These are phyloP conservation scores for Phascolomyces articulosus DNA, from an alignment of 371 early-diverging fungal species.

Conservation along the genomic window DNA sequence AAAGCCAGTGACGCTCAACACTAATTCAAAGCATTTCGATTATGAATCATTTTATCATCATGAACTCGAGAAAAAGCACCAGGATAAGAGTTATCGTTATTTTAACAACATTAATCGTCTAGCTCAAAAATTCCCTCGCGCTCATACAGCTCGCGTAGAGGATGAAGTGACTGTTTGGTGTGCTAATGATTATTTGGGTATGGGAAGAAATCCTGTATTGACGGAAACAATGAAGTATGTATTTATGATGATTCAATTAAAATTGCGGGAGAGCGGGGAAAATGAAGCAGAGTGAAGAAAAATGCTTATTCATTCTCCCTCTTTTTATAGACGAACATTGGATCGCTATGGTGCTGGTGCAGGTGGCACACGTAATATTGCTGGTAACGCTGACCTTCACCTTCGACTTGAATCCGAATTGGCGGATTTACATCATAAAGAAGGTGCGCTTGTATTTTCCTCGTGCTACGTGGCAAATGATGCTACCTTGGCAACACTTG, in stretches of 20 bases:
- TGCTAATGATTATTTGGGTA: constrained; percentile 98
- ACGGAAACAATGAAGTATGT: constrained; percentile 88
- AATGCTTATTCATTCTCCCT: not conserved
- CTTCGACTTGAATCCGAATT: constrained; percentile 91
- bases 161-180: constrained; percentile 98
- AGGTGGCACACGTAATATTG: constrained; percentile 99
- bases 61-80: constrained; percentile 93
- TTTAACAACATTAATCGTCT: constrained; percentile 99
- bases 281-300: too few species aligned
- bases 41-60: constrained; percentile 85
- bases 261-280: too few species aligned
- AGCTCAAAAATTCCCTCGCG: constrained; percentile 89
- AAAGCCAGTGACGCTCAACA: constrained; percentile 43
- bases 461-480: constrained; percentile 99
- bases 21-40: constrained; percentile 71
- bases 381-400: constrained; percentile 96
- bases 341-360: constrained; percentile 98
- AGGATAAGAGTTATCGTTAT: constrained; percentile 96
- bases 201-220: constrained; percentile 88
- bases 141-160: constrained; percentile 86
- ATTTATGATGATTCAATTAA: too few species aligned
- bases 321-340: constrained; percentile 64
- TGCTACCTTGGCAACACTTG: constrained; percentile 92
- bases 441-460: constrained; percentile 94
- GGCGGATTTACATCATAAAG: constrained; percentile 91